Percentiles rank a stretch among this genome's conserved stretches.
These are phyloP conservation scores for Clohesyomyces aquaticus DNA, from an alignment of 495 filamentous ascomycete genomes.

Conservation along the genomic window DNA sequence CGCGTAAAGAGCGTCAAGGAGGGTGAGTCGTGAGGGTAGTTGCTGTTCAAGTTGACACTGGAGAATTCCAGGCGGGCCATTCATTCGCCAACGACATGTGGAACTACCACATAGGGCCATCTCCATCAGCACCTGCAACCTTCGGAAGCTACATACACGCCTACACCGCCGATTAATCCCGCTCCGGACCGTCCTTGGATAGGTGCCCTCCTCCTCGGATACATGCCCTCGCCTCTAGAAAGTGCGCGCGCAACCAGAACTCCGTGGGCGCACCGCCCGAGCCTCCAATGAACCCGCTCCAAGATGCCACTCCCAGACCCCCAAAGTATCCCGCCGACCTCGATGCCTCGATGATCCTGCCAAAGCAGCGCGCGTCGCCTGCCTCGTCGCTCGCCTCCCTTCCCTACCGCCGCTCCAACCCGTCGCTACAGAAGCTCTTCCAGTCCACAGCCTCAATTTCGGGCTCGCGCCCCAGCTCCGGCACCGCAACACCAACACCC, in stretches of 20 bases:
- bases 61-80: background rate
- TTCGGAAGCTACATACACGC: background rate
- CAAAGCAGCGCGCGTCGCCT: slow-evolving; percentile 59
- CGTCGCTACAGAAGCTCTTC: slow-evolving; percentile 50
- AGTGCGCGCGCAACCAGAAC: slow-evolving; percentile 26
- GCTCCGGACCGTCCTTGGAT: background rate
- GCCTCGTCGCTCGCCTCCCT: slow-evolving; percentile 48
- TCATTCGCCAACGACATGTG: no score
- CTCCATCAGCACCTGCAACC: slow-evolving; percentile 2
- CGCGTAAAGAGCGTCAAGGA: background rate
- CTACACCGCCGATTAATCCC: slow-evolving; percentile 1
- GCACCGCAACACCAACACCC: slow-evolving; percentile 44
- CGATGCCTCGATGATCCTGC: slow-evolving; percentile 56
- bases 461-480: slow-evolving; percentile 41
- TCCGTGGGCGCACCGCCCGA: slow-evolving; percentile 34
- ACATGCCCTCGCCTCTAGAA: slow-evolving; percentile 29
- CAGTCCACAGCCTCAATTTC: slow-evolving; percentile 48
- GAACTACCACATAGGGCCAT: no score
- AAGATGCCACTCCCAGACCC: slow-evolving; percentile 65
- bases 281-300: slow-evolving; percentile 62
- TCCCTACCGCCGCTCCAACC: slow-evolving; percentile 49
- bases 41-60: background rate
- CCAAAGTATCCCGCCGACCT: slow-evolving; percentile 62
- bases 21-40: background rate
- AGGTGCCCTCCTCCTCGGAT: slow-evolving; percentile 16